phyloP scores from a whole-genome alignment of 192 early-diverging fungal species.

The Jimgerdemannia lactiflua region DNA sequence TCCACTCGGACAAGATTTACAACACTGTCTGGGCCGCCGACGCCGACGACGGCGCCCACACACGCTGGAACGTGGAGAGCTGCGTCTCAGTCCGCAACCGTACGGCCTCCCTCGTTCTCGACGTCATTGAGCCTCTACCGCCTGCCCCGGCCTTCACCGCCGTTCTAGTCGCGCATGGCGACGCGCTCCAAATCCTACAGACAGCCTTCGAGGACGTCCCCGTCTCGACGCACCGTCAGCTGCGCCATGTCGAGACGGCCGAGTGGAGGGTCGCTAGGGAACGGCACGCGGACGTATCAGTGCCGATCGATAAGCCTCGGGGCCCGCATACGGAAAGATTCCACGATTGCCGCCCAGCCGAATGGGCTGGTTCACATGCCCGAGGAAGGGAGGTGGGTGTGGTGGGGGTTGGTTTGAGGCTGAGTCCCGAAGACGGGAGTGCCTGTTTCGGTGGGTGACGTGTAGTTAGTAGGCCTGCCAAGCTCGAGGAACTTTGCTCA shows the following conservation, averaged over 20 bases:
- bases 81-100: background rate
- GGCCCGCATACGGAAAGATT: too few relatives aligned
- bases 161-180: constrained; percentile 50
- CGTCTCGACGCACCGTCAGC: constrained; percentile 41
- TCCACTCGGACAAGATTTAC: constrained; percentile 40
- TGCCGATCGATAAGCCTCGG: too few relatives aligned
- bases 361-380: too few relatives aligned
- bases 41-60: background rate
- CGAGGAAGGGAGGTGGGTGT: too few relatives aligned
- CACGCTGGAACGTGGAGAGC: background rate
- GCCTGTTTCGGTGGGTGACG: too few relatives aligned
- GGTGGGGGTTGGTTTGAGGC: too few relatives aligned
- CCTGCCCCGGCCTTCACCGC: constrained; percentile 23
- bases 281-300: background rate
- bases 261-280: constrained; percentile 31
- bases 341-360: too few relatives aligned
- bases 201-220: constrained; percentile 29
- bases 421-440: too few relatives aligned
- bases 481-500: too few relatives aligned
- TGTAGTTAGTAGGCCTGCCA: too few relatives aligned
- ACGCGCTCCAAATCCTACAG: constrained; percentile 49
- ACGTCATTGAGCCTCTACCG: constrained; percentile 16
- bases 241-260: constrained; percentile 45
- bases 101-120: background rate
- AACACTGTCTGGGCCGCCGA: constrained; percentile 42